Conservation (phyloP, 805 yeast genomes). For the Starmerella scarabaei region DNA sequence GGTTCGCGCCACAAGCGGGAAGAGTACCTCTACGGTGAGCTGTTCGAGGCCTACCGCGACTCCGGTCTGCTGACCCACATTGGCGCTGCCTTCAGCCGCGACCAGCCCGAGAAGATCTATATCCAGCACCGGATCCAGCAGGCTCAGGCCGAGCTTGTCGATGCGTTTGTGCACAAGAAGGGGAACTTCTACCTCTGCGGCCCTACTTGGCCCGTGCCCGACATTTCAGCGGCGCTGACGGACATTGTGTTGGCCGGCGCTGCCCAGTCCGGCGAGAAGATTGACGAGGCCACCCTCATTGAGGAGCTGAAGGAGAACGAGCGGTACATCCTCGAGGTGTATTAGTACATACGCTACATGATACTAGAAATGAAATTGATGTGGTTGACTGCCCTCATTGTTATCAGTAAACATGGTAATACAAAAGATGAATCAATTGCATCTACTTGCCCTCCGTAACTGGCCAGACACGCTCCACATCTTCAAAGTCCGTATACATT, state of each 20-base stretch:
- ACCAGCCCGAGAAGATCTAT: conserved; percentile 86
- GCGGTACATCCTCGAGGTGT: conserved; percentile 85
- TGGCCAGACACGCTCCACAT: too few species aligned
- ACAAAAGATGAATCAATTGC: too few species aligned
- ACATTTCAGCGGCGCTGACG: conserved; percentile 76
- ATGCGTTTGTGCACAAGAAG: conserved; percentile 60
- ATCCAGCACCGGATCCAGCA: conserved; percentile 89
- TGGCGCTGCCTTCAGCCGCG: conserved; percentile 97
- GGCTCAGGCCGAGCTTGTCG: conserved; percentile 55
- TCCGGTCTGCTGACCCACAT: conserved; percentile 87
- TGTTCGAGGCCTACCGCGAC: conserved; percentile 91
- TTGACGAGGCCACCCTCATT: conserved; percentile 66
- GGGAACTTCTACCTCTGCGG: conserved; percentile 96
- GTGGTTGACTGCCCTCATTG: too few species aligned
- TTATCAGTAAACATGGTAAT: too few species aligned
- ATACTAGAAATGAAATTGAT: too few species aligned
- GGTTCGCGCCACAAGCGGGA: conserved; percentile 94
- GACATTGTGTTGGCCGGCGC: conserved; percentile 70
- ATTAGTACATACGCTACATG: conserved; percentile 42
- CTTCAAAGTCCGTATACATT: background rate
- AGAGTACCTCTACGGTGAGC: conserved; percentile 90
- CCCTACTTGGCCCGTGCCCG: conserved; percentile 99
- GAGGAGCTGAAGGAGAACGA: conserved; percentile 90
- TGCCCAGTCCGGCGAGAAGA: conserved; percentile 44
- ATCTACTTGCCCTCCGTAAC: too few species aligned